Evolutionary conservation across 108 stramenopile genomes (phyloP).

Genomic region (Fistulifera solaris): DNA sequence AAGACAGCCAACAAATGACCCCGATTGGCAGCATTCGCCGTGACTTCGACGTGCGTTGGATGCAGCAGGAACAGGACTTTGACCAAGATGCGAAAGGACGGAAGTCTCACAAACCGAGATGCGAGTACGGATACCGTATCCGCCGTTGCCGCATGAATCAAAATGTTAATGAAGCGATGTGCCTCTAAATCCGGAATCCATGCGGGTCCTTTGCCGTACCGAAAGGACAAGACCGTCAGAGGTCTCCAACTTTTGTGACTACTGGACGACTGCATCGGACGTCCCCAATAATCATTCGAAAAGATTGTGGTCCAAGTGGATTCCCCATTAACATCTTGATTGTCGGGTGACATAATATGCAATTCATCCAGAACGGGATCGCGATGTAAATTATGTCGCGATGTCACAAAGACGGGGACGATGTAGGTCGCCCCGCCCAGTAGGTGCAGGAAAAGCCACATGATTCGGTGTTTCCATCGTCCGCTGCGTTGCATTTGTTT

Average conservation of each 20-base stretch:
- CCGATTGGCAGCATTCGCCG: conserved; percentile 81
- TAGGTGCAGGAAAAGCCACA: too few relatives aligned
- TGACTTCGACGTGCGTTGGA: conserved; percentile 74
- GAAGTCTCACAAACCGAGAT: conserved; percentile 5
- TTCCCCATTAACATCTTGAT: conserved; percentile 32
- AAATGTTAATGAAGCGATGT: conserved; percentile 63
- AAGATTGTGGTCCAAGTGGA: conserved; percentile 4
- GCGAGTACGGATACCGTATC: conserved; percentile 49
- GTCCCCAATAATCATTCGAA: conserved; percentile 52
- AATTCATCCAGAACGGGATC: conserved; percentile 52
- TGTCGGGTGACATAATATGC: conserved; percentile 45
- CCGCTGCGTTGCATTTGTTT: too few relatives aligned
- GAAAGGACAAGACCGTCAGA: conserved; percentile 57
- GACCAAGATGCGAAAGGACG: conserved; percentile 17
- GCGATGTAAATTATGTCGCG: too few relatives aligned
- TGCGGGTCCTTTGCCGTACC: conserved; percentile 16
- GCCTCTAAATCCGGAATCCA: conserved; percentile 32
- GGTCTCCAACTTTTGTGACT: conserved; percentile 74
- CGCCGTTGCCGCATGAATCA: conserved; percentile 50
- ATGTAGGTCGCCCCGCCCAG: too few relatives aligned
- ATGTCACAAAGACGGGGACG: too few relatives aligned
- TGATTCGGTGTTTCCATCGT: too few relatives aligned
- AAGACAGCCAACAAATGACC: conserved; percentile 66
- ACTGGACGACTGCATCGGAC: conserved; percentile 30
- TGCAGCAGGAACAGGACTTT: conserved; percentile 60